phyloP scores from a whole-genome alignment of 768 basidiomycete species.

The Tricholoma hemisulphureum region DNA sequence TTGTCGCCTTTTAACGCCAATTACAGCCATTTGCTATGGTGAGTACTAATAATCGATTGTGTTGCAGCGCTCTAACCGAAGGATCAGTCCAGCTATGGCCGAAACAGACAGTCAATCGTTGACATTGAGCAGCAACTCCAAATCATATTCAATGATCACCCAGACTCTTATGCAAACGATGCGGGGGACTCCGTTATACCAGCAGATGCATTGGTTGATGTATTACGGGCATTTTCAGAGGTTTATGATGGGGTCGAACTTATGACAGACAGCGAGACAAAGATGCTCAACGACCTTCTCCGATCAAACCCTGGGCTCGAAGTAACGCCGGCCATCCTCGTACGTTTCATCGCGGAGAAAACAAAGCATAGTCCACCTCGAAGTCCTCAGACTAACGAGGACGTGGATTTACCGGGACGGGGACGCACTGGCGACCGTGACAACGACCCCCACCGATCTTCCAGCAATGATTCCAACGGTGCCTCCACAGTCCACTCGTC shows the following conservation, averaged over 20 bases:
- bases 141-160: constrained; percentile 66
- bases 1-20: constrained; percentile 8
- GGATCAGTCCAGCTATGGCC: constrained; percentile 39
- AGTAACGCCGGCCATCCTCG: constrained; percentile 65
- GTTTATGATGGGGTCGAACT: constrained; percentile 60
- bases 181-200: constrained; percentile 65
- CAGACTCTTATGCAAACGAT: constrained; percentile 55
- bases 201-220: constrained; percentile 66
- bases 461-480: constrained; percentile 53
- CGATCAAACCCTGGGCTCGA: constrained; percentile 59
- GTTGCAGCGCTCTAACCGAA: background rate
- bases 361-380: constrained; percentile 46
- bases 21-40: constrained; percentile 8
- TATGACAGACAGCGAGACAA: constrained; percentile 62
- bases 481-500: constrained; percentile 37
- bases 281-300: constrained; percentile 56
- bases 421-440: constrained; percentile 36
- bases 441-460: constrained; percentile 42
- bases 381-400: constrained; percentile 38
- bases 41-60: background rate
- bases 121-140: constrained; percentile 70
- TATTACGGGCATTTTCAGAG: constrained; percentile 63
- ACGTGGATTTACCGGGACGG: constrained; percentile 35
- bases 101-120: constrained; percentile 67
- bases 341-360: constrained; percentile 63